Evolutionary conservation across 495 filamentous ascomycete genomes (phyloP).

Genomic region (Jackrogersella minutella): DNA sequence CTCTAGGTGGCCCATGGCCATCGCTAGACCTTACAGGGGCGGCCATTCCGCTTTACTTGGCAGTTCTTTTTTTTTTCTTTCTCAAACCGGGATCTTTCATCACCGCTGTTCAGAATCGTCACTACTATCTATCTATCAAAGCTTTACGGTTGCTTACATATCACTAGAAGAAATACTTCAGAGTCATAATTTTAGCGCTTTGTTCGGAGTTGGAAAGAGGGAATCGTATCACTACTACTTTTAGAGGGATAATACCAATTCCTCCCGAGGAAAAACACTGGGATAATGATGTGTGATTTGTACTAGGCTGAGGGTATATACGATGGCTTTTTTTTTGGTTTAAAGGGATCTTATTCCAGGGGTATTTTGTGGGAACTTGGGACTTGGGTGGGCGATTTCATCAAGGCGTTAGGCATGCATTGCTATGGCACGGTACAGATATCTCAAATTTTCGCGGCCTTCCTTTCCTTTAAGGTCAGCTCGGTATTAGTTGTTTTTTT

Average conservation of each 20-base stretch:
- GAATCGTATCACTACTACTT: constrained; percentile 13
- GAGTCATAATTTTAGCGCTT: constrained; percentile 27
- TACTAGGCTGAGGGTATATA: neutral
- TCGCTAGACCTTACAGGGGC: constrained; percentile 11
- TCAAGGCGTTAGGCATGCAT: constrained; percentile 28
- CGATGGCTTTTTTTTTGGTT: constrained; percentile 6
- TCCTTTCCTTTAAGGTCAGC: constrained; percentile 19
- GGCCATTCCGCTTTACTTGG: neutral
- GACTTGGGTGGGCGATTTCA: constrained; percentile 5
- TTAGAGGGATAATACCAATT: constrained; percentile 10
- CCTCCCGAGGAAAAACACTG: neutral
- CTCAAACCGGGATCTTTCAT: constrained; percentile 8
- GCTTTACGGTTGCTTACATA: constrained; percentile 21
- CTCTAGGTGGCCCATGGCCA: constrained; percentile 13
- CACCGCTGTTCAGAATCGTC: neutral
- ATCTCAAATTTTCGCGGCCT: constrained; percentile 30
- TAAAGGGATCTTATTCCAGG: constrained; percentile 1
- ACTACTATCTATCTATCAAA: constrained; percentile 1
- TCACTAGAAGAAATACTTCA: constrained; percentile 25
- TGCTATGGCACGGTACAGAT: constrained; percentile 31
- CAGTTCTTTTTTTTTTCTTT: neutral
- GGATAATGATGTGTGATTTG: constrained; percentile 10
- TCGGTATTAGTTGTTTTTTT: constrained; percentile 16
- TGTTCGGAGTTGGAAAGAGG: constrained; percentile 14
- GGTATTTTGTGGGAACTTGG: neutral